These are phyloP conservation scores for Nemania abortiva DNA, from an alignment of 2,329 filamentous ascomycete species.

Conservation along the genomic window DNA sequence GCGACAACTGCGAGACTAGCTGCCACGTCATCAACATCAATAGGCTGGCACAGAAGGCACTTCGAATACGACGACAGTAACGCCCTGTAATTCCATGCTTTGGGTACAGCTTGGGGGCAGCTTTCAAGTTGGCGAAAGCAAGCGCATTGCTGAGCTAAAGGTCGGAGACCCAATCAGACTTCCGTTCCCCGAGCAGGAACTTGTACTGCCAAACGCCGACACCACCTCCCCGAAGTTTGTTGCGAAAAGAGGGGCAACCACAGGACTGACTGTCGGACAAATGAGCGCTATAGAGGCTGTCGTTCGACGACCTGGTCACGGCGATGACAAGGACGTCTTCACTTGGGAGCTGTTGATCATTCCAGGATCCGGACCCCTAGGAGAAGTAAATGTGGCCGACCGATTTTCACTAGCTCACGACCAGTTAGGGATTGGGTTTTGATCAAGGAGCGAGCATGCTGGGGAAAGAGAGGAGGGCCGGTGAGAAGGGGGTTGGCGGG, in stretches of 20 bases:
- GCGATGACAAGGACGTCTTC: constrained; percentile 8
- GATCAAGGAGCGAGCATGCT: too few relatives aligned
- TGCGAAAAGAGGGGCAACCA: constrained; percentile 12
- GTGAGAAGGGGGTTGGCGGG: too few relatives aligned
- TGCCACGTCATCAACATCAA: too few relatives aligned
- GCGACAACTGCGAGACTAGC: too few relatives aligned
- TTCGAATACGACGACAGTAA: too few relatives aligned
- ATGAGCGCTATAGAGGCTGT: constrained; percentile 19
- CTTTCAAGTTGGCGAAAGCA: too few relatives aligned
- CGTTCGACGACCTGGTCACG: constrained; percentile 1
- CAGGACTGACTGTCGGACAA: constrained; percentile 12
- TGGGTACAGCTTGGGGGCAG: too few relatives aligned
- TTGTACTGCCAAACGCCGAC: constrained; percentile 8
- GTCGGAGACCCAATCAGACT: constrained; percentile 2
- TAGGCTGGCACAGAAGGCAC: too few relatives aligned
- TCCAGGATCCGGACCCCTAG: constrained; percentile 1
- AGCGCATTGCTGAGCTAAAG: too few relatives aligned
- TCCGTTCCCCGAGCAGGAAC: constrained; percentile 6
- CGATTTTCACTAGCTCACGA: constrained; percentile 2
- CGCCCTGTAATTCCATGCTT: too few relatives aligned
- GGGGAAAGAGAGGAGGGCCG: too few relatives aligned
- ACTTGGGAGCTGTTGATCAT: constrained; percentile 20
- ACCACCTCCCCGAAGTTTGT: constrained; percentile 5
- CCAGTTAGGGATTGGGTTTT: too few relatives aligned
- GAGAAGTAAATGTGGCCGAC: background rate